These are phyloP conservation scores for Pachysandra terminalis DNA, from an alignment of 164 flowering plant species.

Conservation along the genomic window DNA sequence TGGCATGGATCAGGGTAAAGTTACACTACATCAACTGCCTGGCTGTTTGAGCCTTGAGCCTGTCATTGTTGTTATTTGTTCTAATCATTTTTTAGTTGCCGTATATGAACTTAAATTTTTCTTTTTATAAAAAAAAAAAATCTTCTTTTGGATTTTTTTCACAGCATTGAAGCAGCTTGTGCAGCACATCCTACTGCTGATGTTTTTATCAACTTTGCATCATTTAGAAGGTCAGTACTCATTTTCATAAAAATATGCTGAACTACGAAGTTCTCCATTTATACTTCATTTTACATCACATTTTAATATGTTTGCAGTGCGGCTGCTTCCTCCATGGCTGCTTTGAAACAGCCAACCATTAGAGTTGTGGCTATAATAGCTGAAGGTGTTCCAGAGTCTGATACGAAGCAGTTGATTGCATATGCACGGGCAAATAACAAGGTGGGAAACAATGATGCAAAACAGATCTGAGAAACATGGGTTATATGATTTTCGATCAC, in stretches of 20 bases:
- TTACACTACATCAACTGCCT: too few relatives aligned
- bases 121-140: too few relatives aligned
- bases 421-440: constrained; percentile 92
- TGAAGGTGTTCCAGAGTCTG: constrained; percentile 97
- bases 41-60: too few relatives aligned
- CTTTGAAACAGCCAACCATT: constrained; percentile 93
- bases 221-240: constrained; percentile 74
- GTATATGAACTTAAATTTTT: not conserved
- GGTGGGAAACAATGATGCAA: constrained; percentile 35
- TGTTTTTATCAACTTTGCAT: constrained; percentile 97
- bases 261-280: not conserved
- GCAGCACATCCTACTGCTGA: constrained; percentile 98
- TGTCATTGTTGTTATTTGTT: too few relatives aligned
- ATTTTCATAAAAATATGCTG: not conserved
- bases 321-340: constrained; percentile 92
- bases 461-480: not conserved
- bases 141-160: constrained; percentile 7
- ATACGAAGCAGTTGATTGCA: constrained; percentile 93
- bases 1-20: too few relatives aligned
- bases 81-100: too few relatives aligned
- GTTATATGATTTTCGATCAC: not conserved
- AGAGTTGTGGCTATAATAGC: constrained; percentile 96
- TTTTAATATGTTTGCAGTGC: constrained; percentile 55
- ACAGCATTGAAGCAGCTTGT: constrained; percentile 92
- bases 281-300: constrained; percentile 5